Evolutionary conservation across 768 basidiomycete species (phyloP), one percentile per base, ranked within the genome.

Genomic region (Leccinum pellstonianum): DNA sequence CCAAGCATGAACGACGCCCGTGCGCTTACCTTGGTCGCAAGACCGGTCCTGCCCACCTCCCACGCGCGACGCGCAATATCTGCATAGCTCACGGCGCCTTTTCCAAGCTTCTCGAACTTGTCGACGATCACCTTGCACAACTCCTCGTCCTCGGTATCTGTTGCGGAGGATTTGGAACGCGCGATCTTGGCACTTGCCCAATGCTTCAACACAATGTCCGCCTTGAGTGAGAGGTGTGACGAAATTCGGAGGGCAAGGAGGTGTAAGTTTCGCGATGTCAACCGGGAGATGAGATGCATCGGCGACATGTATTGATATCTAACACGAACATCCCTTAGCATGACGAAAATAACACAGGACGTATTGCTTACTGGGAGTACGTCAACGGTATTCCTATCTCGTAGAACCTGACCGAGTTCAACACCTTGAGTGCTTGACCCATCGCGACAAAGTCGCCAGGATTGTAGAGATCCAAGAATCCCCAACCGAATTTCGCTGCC

Each of bases 401-500:
- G 66, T 90, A 94, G 71, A 85, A 90, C 54, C 95, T 83, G 33
- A 96, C 89, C 9, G 95, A 93, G 69, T 98, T 98, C 33, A 98
- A 77, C 41, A 99, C 95, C 69, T 95, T 94, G 25, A 99, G 80
- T 1, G 87, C 87, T 71, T 95, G 91, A 0, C 93, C 95, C 89
- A 97, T 94, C 52, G 86, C 82, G 33, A 98, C 86, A 65, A 97
- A 95, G 68, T 97, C 94, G 1, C 85, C 86, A 4, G 96, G 91
- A 70, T 98, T 91, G 69, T 94, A 91, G 27, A 94, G 80, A 70
- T 98, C 97, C 63, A 99, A 75, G 71, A 95, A 99, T 0, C 93
- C 90, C 61, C 94, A 85, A 2, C 96, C 97, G 68, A 96, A 98
- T 70, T 95, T 95, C 8, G 96, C 96, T n/a, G 95, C 94, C 92